Conservation (phyloP, 1,139 yeast species). For the Groenewaldozyma sp. region DNA sequence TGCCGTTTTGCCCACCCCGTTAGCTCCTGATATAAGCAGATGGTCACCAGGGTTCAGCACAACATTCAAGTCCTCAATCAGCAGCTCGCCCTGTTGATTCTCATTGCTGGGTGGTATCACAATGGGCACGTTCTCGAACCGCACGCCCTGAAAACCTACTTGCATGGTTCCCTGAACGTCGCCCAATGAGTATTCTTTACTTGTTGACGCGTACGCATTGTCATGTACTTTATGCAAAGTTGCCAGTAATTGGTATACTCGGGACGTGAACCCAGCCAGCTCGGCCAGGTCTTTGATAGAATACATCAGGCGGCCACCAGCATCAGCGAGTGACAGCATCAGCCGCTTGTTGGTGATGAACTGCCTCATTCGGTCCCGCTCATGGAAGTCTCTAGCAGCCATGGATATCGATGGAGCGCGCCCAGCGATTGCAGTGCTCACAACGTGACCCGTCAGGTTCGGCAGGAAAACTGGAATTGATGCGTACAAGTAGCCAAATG, state of each 20-base stretch:
- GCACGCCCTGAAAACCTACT: constrained; percentile 64
- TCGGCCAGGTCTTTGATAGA: constrained; percentile 90
- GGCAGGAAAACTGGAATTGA: constrained; percentile 70
- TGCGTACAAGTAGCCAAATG: constrained; percentile 83
- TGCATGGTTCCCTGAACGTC: constrained; percentile 79
- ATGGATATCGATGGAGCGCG: constrained; percentile 9
- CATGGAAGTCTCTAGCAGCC: constrained; percentile 20
- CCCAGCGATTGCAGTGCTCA: background rate
- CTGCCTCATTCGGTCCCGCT: constrained; percentile 55
- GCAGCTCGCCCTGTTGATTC: constrained; percentile 31
- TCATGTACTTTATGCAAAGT: constrained; percentile 80
- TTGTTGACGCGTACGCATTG: constrained; percentile 21
- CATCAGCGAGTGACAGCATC: constrained; percentile 87
- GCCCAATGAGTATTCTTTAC: constrained; percentile 25
- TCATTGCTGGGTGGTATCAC: constrained; percentile 51
- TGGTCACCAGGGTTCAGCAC: constrained; percentile 61
- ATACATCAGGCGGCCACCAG: constrained; percentile 94
- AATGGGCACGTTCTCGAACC: constrained; percentile 77
- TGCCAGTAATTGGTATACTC: constrained; percentile 67
- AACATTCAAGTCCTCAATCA: constrained; percentile 56
- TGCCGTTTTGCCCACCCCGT: constrained; percentile 86
- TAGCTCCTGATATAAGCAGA: constrained; percentile 72
- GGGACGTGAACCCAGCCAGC: constrained; percentile 81
- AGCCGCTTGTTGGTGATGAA: constrained; percentile 85
- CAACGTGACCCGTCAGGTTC: constrained; percentile 21